phyloP scores from a whole-genome alignment of 2,329 filamentous ascomycete genomes.

The Pleoardoris graminearum region DNA sequence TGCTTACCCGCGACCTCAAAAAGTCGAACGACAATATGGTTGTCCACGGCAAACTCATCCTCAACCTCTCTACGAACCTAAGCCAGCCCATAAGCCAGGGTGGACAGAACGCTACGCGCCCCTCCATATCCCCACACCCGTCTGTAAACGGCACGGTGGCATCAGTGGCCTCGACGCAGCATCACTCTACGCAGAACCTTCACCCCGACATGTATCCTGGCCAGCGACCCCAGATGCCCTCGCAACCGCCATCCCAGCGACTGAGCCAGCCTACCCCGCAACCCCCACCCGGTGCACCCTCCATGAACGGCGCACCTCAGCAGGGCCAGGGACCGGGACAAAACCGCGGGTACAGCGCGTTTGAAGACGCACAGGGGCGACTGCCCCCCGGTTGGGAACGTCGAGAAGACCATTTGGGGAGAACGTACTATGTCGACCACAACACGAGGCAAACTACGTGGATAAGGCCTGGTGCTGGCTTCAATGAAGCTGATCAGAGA shows the following conservation, averaged over 20 bases:
- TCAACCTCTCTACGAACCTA: constrained; percentile 93
- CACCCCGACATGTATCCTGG: constrained; percentile 45
- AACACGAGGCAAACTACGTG: constrained; percentile 96
- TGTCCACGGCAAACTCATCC: constrained; percentile 95
- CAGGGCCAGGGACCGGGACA: constrained; percentile 48
- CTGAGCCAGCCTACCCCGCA: constrained; percentile 35
- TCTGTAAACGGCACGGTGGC: constrained; percentile 45
- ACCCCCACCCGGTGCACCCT: constrained; percentile 34
- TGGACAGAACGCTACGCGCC: constrained; percentile 42
- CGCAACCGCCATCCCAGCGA: constrained; percentile 31
- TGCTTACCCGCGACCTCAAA: constrained; percentile 95
- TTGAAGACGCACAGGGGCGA: constrained; percentile 93
- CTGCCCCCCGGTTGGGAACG: constrained; percentile 94
- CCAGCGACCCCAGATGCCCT: constrained; percentile 30
- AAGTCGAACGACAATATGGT: constrained; percentile 98
- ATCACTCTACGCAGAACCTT: constrained; percentile 44
- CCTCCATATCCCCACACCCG: constrained; percentile 44
- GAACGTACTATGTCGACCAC: constrained; percentile 98
- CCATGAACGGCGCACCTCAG: constrained; percentile 32
- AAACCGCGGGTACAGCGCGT: constrained; percentile 71
- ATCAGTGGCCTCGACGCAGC: constrained; percentile 44
- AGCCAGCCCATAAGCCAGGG: constrained; percentile 66
- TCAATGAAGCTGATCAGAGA: constrained; percentile 75
- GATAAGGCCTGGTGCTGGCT: constrained; percentile 82
- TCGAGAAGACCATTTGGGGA: constrained; percentile 88